phyloP scores from a whole-genome alignment of 208 protist genomes.

The Leishmania lainsoni region DNA sequence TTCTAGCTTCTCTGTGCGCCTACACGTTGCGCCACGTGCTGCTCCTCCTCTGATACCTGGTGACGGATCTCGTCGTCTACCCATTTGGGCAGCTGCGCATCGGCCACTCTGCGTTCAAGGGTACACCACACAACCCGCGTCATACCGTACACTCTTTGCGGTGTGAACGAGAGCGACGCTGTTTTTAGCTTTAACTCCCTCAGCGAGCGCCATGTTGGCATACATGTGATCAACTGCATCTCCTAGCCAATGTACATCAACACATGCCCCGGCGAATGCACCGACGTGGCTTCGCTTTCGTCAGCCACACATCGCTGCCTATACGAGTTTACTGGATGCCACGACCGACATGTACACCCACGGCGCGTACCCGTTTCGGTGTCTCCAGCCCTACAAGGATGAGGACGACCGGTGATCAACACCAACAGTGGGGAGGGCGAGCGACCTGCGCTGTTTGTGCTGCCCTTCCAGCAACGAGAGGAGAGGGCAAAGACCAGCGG shows the following conservation, averaged over 20 bases:
- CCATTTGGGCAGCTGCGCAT: slow-evolving; percentile 83
- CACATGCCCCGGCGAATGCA: slow-evolving; percentile 60
- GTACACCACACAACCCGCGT: slow-evolving; percentile 49
- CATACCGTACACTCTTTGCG: slow-evolving; percentile 76
- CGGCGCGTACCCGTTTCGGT: slow-evolving; percentile 42
- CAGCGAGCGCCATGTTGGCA: slow-evolving; percentile 71
- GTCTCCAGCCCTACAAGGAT: slow-evolving; percentile 35
- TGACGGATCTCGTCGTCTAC: slow-evolving; percentile 72
- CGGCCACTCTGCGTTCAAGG: slow-evolving; percentile 74
- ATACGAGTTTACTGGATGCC: slow-evolving; percentile 70
- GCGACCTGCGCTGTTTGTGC: neutral
- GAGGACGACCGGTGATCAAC: slow-evolving; percentile 27
- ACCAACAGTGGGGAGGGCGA: slow-evolving; percentile 3
- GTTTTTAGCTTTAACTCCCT: slow-evolving; percentile 66
- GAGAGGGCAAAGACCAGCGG: neutral
- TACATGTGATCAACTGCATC: slow-evolving; percentile 82
- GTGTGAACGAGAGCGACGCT: slow-evolving; percentile 88
- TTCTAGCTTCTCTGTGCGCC: slow-evolving; percentile 77
- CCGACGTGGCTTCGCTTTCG: slow-evolving; percentile 45
- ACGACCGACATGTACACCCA: slow-evolving; percentile 43
- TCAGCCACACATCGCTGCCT: slow-evolving; percentile 63
- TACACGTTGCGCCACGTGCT: slow-evolving; percentile 73
- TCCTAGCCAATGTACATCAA: slow-evolving; percentile 84
- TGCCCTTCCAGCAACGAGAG: slow-evolving; percentile 2
- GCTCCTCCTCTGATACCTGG: slow-evolving; percentile 50